Percentiles rank a stretch among this genome's conserved stretches.
These are phyloP conservation scores for Aspergillus clavatus DNA, from an alignment of 2,329 filamentous ascomycete genomes.

Conservation along the genomic window DNA sequence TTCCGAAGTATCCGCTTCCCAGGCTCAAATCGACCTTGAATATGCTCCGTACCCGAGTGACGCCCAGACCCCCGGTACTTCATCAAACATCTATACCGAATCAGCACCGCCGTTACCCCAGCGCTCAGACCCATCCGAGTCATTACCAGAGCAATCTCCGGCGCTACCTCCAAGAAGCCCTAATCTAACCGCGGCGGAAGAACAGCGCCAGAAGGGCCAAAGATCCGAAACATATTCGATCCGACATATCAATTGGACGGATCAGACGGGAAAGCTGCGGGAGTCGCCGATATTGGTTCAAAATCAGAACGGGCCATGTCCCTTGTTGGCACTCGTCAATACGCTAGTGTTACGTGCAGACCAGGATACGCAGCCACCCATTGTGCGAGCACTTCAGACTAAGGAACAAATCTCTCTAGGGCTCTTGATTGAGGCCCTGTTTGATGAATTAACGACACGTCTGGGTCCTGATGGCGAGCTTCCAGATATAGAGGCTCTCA, in stretches of 20 bases:
- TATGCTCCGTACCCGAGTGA: conserved; percentile 4
- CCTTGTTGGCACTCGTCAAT: conserved; percentile 87
- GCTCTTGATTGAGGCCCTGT: conserved; percentile 78
- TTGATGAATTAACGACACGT: conserved; percentile 86
- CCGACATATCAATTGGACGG: conserved; percentile 83
- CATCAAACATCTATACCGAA: conserved; percentile 1
- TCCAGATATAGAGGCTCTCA: conserved; percentile 83
- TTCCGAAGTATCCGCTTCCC: conserved; percentile 5
- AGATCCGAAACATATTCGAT: conserved; percentile 81
- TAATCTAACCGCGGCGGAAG: conserved; percentile 26
- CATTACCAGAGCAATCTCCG: conserved; percentile 1
- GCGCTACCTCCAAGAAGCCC: conserved; percentile 7
- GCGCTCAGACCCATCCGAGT: conserved; percentile 1
- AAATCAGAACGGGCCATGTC: conserved; percentile 91
- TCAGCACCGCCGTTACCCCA: conserved; percentile 10
- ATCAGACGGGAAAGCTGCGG: conserved; percentile 61
- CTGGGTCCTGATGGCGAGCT: conserved; percentile 63
- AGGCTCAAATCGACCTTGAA: conserved; percentile 9
- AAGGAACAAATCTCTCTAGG: conserved; percentile 85
- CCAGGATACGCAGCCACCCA: conserved; percentile 59
- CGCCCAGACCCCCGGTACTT: neutral
- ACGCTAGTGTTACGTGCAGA: conserved; percentile 80
- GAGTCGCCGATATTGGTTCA: conserved; percentile 86
- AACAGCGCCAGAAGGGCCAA: conserved; percentile 40
- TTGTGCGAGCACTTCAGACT: conserved; percentile 71